phyloP scores from a whole-genome alignment of 495 filamentous ascomycete genomes.

The Neurospora sublineolata region DNA sequence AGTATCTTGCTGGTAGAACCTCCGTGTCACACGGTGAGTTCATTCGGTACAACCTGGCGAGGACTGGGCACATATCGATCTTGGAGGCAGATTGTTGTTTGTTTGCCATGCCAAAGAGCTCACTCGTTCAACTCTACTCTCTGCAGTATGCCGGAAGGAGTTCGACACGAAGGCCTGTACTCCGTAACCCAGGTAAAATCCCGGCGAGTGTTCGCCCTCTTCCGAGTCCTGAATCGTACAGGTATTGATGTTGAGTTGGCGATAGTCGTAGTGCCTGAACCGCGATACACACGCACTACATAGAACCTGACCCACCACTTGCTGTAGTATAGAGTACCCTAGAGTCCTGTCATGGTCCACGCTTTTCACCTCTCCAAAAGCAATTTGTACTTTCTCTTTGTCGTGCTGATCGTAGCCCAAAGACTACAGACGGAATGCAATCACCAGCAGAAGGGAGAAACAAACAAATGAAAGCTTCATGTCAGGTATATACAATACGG shows the following conservation, averaged over 20 bases:
- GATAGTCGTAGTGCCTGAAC: neutral
- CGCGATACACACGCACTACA: neutral
- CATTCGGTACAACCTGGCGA: neutral
- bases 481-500: neutral
- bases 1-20: neutral
- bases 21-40: neutral
- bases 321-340: neutral
- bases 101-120: neutral
- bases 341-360: neutral
- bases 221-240: neutral
- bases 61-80: neutral
- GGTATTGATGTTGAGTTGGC: neutral
- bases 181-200: neutral
- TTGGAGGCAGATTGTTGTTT: neutral
- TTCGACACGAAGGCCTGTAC: neutral
- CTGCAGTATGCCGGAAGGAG: neutral
- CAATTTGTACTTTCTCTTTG: neutral
- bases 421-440: neutral
- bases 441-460: neutral
- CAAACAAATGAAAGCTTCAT: neutral
- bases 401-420: neutral
- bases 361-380: neutral
- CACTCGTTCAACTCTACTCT: neutral
- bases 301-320: neutral
- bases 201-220: neutral